These are phyloP conservation scores for Kondoa subrosea DNA, from an alignment of 768 basidiomycete genomes.

Conservation along the genomic window DNA sequence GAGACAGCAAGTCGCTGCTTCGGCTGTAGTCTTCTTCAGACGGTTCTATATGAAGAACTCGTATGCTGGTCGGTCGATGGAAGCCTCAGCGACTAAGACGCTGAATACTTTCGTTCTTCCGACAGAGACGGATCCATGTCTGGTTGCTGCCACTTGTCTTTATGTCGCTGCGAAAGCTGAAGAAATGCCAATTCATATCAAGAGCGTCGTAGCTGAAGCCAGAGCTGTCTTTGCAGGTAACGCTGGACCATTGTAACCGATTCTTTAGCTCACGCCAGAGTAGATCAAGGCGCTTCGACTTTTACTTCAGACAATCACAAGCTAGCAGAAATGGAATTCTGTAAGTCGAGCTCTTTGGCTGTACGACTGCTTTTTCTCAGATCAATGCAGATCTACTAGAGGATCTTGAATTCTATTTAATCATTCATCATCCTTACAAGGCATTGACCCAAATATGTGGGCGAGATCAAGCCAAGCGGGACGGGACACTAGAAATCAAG, in stretches of 20 bases:
- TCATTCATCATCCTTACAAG: slow-evolving; percentile 87
- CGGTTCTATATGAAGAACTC: slow-evolving; percentile 93
- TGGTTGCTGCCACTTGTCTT: slow-evolving; percentile 80
- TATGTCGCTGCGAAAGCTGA: slow-evolving; percentile 96
- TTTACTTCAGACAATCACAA: slow-evolving; percentile 78
- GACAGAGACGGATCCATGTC: slow-evolving; percentile 73
- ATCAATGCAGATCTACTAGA: slow-evolving; percentile 46
- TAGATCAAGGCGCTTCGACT: slow-evolving; percentile 53
- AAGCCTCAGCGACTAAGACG: background rate
- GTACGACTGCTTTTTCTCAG: background rate
- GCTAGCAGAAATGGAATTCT: slow-evolving; percentile 98
- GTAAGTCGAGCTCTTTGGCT: slow-evolving; percentile 30
- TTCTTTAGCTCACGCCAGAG: background rate
- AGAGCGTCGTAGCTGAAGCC: slow-evolving; percentile 72
- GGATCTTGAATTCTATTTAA: slow-evolving; percentile 85
- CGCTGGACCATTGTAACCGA: background rate
- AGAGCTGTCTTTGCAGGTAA: slow-evolving; percentile 52
- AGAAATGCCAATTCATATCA: slow-evolving; percentile 87
- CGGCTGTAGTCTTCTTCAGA: slow-evolving; percentile 84
- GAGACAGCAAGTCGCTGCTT: slow-evolving; percentile 80
- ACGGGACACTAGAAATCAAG: slow-evolving; percentile 42
- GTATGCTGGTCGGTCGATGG: slow-evolving; percentile 41
- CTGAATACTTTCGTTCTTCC: background rate
- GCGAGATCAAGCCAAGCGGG: slow-evolving; percentile 24
- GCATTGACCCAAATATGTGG: slow-evolving; percentile 46